Conservation (phyloP, 768 basidiomycete genomes). For the Tephrocybe sp. region DNA sequence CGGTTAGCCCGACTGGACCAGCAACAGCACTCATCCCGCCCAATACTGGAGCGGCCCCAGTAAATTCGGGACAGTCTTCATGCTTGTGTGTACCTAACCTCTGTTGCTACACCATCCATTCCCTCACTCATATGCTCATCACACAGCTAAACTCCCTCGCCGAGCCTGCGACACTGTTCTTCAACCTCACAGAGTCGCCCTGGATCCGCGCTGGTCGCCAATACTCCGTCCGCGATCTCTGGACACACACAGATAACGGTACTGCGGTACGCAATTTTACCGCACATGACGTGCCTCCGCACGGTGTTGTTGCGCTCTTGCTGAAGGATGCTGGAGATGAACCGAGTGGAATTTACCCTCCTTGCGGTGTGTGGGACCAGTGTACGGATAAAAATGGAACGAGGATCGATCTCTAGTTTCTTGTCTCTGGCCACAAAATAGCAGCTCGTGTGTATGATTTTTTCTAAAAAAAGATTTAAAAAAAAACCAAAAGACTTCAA, state of each 20-base stretch:
- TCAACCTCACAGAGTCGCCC: constrained; percentile 63
- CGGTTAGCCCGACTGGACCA: constrained; percentile 35
- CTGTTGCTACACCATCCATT: neutral
- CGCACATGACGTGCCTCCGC: constrained; percentile 53
- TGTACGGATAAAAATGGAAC: constrained; percentile 64
- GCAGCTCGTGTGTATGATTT: too few relatives aligned
- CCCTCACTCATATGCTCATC: neutral
- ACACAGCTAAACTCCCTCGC: constrained; percentile 51
- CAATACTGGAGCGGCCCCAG: constrained; percentile 66
- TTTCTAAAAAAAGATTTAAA: too few relatives aligned
- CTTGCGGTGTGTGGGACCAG: constrained; percentile 56
- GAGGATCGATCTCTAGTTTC: constrained; percentile 1
- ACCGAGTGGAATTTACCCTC: constrained; percentile 55
- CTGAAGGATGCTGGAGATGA: constrained; percentile 68
- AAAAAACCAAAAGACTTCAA: too few relatives aligned
- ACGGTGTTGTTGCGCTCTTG: constrained; percentile 69
- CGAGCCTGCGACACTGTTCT: constrained; percentile 50
- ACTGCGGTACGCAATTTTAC: constrained; percentile 63
- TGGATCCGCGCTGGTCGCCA: constrained; percentile 64
- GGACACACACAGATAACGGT: constrained; percentile 72
- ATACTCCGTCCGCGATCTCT: constrained; percentile 68
- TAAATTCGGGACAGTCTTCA: constrained; percentile 60
- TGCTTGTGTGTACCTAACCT: constrained; percentile 46
- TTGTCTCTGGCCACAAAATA: too few relatives aligned
- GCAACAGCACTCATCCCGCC: constrained; percentile 50